Conservation (phyloP, 2,329 filamentous ascomycete species). For the Microdochium nivale region DNA sequence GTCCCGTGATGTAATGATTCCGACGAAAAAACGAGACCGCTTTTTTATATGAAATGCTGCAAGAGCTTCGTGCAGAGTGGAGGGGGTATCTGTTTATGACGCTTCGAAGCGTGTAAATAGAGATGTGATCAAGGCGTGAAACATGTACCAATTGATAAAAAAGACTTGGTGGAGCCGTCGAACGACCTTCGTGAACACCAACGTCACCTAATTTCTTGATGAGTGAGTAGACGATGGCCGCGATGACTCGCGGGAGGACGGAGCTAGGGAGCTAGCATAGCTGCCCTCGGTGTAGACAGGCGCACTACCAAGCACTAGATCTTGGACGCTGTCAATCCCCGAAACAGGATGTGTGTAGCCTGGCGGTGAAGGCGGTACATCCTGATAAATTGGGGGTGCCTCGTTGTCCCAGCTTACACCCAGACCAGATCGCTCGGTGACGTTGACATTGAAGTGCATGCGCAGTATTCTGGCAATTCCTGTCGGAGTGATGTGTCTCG, state of each 20-base stretch:
- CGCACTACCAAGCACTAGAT: background rate
- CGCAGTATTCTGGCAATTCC: constrained; percentile 84
- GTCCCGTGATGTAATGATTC: background rate
- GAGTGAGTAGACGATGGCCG: background rate
- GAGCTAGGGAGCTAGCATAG: background rate
- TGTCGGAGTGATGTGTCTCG: constrained; percentile 67
- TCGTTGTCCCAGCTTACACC: constrained; percentile 98
- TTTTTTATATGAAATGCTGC: background rate
- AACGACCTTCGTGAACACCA: background rate
- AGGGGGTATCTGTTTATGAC: background rate
- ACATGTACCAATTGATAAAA: background rate
- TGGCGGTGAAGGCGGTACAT: constrained; percentile 82
- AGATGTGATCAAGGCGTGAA: background rate
- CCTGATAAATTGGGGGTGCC: constrained; percentile 85
- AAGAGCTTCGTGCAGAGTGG: background rate
- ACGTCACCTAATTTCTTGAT: background rate
- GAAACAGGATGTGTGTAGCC: constrained; percentile 34
- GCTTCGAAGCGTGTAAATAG: background rate
- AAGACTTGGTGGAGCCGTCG: too few species aligned
- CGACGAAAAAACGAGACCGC: background rate
- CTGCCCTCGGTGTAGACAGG: background rate
- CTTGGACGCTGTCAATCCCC: background rate
- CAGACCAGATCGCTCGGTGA: constrained; percentile 78
- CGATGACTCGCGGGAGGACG: background rate
- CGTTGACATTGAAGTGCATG: constrained; percentile 77